A percentile compares a stretch with the other conserved stretches of the same genome.
Conservation (phyloP, 1,139 yeast genomes). For the Yamadazyma dushanensis region DNA sequence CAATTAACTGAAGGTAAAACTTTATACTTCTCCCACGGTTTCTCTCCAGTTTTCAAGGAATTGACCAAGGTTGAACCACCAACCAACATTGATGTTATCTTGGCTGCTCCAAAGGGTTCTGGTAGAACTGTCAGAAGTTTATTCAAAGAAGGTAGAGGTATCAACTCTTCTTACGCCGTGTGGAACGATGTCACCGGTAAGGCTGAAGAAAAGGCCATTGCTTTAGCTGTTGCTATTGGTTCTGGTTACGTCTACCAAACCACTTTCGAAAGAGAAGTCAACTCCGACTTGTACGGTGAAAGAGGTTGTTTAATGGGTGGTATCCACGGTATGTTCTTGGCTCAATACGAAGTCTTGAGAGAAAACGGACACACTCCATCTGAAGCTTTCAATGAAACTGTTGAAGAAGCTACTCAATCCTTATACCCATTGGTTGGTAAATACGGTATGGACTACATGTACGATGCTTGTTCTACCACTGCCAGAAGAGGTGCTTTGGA, state of each 20-base stretch:
- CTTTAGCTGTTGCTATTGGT: constrained; percentile 98
- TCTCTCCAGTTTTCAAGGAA: constrained; percentile 98
- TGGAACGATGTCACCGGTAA: constrained; percentile 99
- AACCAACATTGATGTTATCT: constrained; percentile 89
- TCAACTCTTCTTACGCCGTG: constrained; percentile 98
- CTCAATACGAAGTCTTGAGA: constrained; percentile 99
- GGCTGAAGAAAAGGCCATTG: constrained; percentile 99
- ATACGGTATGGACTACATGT: constrained; percentile 99
- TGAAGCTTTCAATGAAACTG: constrained; percentile 99
- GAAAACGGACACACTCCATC: constrained; percentile 99
- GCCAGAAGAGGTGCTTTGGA: constrained; percentile 99
- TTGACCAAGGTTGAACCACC: constrained; percentile 97
- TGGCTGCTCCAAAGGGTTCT: constrained; percentile 99
- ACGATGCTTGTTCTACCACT: constrained; percentile 99
- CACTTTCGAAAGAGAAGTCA: constrained; percentile 98
- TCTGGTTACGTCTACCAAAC: constrained; percentile 99
- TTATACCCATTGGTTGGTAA: constrained; percentile 98
- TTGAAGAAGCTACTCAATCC: constrained; percentile 99
- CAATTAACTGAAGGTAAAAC: constrained; percentile 96
- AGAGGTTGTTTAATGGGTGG: constrained; percentile 99
- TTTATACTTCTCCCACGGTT: constrained; percentile 98
- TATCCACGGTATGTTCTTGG: constrained; percentile 99
- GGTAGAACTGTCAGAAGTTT: constrained; percentile 99
- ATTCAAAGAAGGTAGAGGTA: constrained; percentile 99
- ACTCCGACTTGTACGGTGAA: constrained; percentile 99